A percentile compares a stretch with the other conserved stretches of the same genome.
Evolutionary conservation across 225 moss, liverwort and hornwort genomes (phyloP).

Genomic region (Physcomitrellopsis africana): DNA sequence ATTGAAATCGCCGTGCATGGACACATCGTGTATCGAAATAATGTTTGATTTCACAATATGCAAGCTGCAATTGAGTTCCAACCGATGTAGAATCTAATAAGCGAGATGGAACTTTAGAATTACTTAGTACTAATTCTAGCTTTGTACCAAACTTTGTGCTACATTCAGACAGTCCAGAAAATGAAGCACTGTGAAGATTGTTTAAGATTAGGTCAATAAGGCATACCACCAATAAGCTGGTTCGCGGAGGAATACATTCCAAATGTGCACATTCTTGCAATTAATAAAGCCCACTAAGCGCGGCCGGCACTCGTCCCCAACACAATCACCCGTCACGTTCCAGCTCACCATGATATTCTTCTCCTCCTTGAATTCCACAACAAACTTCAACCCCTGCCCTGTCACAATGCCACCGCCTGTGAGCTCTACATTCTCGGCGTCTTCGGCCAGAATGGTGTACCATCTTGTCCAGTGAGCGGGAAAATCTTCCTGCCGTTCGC

Average conservation of each 20-base stretch:
- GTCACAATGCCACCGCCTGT: conserved; percentile 75
- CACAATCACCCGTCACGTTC: conserved; percentile 78
- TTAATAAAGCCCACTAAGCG: conserved; percentile 74
- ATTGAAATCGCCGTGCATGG: conserved; percentile 81
- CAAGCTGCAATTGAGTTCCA: conserved; percentile 57
- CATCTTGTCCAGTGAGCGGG: conserved; percentile 38
- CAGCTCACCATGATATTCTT: conserved; percentile 98
- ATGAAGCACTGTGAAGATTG: conserved; percentile 9
- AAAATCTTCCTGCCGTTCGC: conserved; percentile 61
- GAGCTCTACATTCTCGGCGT: conserved; percentile 70
- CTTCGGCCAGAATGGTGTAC: conserved; percentile 83
- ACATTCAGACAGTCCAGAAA: not conserved
- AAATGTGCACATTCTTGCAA: conserved; percentile 65
- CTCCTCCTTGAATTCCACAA: conserved; percentile 56
- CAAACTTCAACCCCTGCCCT: conserved; percentile 75
- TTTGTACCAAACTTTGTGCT: not conserved
- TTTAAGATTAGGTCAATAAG: no score
- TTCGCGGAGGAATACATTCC: conserved; percentile 58
- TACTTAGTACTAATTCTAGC: not conserved
- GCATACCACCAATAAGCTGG: conserved; percentile 92
- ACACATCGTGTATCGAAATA: conserved; percentile 59
- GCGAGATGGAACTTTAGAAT: not conserved
- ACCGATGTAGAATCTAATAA: not conserved
- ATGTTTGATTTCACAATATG: conserved; percentile 58
- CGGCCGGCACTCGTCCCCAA: conserved; percentile 89